Evolutionary conservation across 2,329 filamentous ascomycete genomes (phyloP), one percentile per base, ranked within the genome.

Genomic region (Microdochium bolleyi): DNA sequence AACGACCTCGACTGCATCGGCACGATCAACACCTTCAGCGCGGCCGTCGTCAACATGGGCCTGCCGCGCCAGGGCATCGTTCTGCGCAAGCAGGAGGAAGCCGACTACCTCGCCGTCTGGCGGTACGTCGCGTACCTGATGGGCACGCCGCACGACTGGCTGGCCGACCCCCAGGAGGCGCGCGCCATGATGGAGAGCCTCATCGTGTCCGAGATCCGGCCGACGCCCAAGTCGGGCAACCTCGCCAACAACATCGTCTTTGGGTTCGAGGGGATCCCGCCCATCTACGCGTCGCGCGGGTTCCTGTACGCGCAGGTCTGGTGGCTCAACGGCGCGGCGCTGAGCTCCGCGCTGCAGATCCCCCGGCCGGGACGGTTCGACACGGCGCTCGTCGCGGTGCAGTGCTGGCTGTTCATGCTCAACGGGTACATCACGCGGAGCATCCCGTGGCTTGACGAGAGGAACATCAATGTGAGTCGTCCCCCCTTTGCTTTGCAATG

Each of bases 181-280:
- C 67, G 62, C 46, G 64, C 63, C 0, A 61, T 60, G 0, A 69
- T 69, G 66, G 67, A 68, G 25, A 66, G 63, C 24, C 57, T 68
- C 55, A 56, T 63, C 48, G 54, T 66, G 16, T 62, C 70, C 51
- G 69, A 72, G 52, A 58, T 67, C 41, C 13, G 78, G 24, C 88
- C 88, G 0, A 84, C 80, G 0, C 68, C 75, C 1, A 87, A 78
- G 21, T 85, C 81, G 0, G 75, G 75, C 48, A 73, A 84, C 7
- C 73, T 92, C 24, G 86, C 86, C 2, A 86, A 87, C 66, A 92
- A 92, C 62, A 85, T 92, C 60, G 84, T 92, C 58, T 76, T 80
- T 3, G 79, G 80, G 2, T 73, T 92, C n/a, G 76, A 85, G 59
- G 74, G 77, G 49, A 79, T 82, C 44, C 80, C 87, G 1, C 88